phyloP scores from a whole-genome alignment of 441 rosid genomes.

The Geranium incanum region DNA sequence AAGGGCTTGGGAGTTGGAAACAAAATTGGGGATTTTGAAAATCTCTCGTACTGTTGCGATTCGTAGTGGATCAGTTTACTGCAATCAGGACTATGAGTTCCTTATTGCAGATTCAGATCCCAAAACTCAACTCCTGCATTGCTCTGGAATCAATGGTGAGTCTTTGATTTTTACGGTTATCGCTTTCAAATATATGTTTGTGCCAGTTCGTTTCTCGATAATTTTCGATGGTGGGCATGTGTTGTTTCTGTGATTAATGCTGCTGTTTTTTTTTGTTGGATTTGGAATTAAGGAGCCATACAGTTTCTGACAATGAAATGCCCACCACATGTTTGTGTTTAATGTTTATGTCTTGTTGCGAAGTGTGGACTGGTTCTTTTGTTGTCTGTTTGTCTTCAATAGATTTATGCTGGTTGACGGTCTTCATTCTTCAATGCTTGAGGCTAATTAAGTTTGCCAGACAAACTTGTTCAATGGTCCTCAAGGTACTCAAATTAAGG shows the following conservation, averaged over 20 bases:
- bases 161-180: neutral
- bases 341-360: neutral
- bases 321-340: conserved; percentile 2
- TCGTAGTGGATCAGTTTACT: neutral
- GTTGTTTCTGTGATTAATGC: neutral
- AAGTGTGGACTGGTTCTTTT: neutral
- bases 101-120: neutral
- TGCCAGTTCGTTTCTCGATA: no score
- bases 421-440: neutral
- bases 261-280: neutral
- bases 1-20: neutral
- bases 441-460: neutral
- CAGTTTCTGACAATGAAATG: neutral
- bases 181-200: neutral
- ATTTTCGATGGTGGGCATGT: neutral
- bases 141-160: neutral
- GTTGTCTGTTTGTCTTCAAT: neutral
- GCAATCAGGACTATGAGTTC: neutral
- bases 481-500: neutral
- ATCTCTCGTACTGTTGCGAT: neutral
- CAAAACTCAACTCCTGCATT: neutral
- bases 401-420: neutral
- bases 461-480: neutral
- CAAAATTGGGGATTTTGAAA: neutral
- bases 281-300: neutral